Evolutionary conservation across 257 asterid genomes (phyloP).

Genomic region (Solanum okadae): DNA sequence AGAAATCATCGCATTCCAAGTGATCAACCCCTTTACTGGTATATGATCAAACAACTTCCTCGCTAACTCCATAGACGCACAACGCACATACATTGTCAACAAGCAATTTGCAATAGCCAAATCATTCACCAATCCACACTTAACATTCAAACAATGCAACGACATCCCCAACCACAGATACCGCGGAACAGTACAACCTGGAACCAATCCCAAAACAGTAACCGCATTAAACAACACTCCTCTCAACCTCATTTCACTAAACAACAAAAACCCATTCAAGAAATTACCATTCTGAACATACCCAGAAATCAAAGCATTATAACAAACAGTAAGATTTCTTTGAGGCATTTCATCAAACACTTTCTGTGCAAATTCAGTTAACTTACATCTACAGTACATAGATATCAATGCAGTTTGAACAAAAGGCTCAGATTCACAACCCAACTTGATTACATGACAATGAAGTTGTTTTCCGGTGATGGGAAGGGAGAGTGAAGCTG

Average conservation of each 20-base stretch:
- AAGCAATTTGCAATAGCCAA: constrained; percentile 60
- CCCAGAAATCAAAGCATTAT: constrained; percentile 81
- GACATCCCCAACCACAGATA: constrained; percentile 50
- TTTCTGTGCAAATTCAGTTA: constrained; percentile 25
- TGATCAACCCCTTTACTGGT: constrained; percentile 47
- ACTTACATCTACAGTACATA: constrained; percentile 38
- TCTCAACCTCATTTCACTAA: constrained; percentile 45
- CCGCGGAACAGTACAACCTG: constrained; percentile 39
- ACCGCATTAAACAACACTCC: constrained; percentile 28
- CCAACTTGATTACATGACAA: constrained; percentile 61
- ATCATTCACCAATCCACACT: constrained; percentile 35
- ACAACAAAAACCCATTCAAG: constrained; percentile 30
- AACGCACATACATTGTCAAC: constrained; percentile 70
- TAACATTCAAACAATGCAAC: constrained; percentile 48
- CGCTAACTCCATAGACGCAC: constrained; percentile 47
- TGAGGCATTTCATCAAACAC: constrained; percentile 76
- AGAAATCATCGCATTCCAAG: constrained; percentile 94
- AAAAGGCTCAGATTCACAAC: constrained; percentile 70
- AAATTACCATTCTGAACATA: constrained; percentile 26
- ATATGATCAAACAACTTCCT: constrained; percentile 49
- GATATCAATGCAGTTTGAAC: constrained; percentile 65
- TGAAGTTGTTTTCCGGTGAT: constrained; percentile 50
- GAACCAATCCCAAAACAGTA: constrained; percentile 73
- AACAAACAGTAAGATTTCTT: constrained; percentile 44
- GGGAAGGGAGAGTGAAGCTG: constrained; percentile 46